Conservation (phyloP, 495 filamentous ascomycete genomes). For the Neurospora sp. region DNA sequence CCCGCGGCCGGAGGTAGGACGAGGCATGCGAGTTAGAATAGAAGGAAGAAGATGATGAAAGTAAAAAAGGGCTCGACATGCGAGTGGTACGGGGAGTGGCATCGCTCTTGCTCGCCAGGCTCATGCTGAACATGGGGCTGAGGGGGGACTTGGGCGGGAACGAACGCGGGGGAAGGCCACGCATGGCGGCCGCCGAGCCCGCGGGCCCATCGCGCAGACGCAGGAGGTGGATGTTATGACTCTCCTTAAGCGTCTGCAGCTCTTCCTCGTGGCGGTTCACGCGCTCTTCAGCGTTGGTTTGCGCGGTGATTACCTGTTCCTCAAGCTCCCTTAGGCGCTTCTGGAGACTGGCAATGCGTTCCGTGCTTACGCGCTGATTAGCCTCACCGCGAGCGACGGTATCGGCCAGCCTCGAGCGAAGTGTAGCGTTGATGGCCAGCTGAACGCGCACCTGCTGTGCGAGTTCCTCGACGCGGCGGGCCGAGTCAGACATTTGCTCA, state of each 20-base stretch:
- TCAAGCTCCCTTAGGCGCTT: constrained; percentile 67
- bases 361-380: constrained; percentile 67
- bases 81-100: constrained; percentile 9
- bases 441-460: constrained; percentile 67
- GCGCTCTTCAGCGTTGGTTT: constrained; percentile 77
- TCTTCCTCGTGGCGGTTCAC: constrained; percentile 81
- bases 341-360: constrained; percentile 76
- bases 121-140: constrained; percentile 50
- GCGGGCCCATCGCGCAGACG: constrained; percentile 48
- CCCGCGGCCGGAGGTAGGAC: constrained; percentile 16
- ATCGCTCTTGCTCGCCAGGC: constrained; percentile 14
- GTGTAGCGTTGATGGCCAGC: constrained; percentile 59
- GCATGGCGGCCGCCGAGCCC: constrained; percentile 4
- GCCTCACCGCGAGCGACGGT: constrained; percentile 80
- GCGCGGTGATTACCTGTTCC: constrained; percentile 72
- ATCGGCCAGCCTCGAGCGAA: constrained; percentile 72
- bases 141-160: constrained; percentile 48
- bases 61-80: constrained; percentile 23
- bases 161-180: constrained; percentile 25
- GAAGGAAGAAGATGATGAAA: neutral
- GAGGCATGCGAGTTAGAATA: neutral
- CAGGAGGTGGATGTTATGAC: constrained; percentile 65
- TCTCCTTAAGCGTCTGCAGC: constrained; percentile 61
- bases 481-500: constrained; percentile 56
- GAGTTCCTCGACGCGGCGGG: constrained; percentile 67